phyloP scores from a whole-genome alignment of 2,329 filamentous ascomycete genomes.

The Aspergillus puulaauensis region DNA sequence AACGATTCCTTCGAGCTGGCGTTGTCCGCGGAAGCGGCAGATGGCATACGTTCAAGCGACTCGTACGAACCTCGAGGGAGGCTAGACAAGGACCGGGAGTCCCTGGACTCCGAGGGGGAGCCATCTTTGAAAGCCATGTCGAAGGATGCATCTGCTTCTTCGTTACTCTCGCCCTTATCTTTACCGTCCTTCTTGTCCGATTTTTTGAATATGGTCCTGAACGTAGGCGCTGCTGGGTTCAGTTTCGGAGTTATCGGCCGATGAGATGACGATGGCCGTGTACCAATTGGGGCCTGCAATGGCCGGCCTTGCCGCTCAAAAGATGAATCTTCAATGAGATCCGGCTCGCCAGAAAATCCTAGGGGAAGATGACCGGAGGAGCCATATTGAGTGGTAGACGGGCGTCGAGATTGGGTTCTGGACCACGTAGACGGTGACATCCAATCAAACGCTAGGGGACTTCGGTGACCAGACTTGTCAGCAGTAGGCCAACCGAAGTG shows the following conservation, averaged over 20 bases:
- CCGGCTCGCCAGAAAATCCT: slow-evolving; percentile 52
- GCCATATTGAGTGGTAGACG: slow-evolving; percentile 74
- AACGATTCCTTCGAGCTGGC: slow-evolving; percentile 48
- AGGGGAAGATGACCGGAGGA: slow-evolving; percentile 65
- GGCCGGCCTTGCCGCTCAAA: slow-evolving; percentile 51
- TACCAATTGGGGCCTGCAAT: slow-evolving; percentile 72
- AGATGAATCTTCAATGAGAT: slow-evolving; percentile 46
- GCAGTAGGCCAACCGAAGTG: slow-evolving; percentile 67
- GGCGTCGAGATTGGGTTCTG: slow-evolving; percentile 73
- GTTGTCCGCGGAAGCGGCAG: slow-evolving; percentile 42
- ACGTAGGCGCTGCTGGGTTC: slow-evolving; percentile 87
- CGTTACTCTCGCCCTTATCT: slow-evolving; percentile 39
- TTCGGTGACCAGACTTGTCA: slow-evolving; percentile 55
- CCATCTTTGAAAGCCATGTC: slow-evolving; percentile 36
- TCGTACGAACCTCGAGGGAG: slow-evolving; percentile 49
- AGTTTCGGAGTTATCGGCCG: slow-evolving; percentile 60
- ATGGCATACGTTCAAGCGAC: slow-evolving; percentile 48
- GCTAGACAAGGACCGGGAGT: slow-evolving; percentile 45
- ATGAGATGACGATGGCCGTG: slow-evolving; percentile 63
- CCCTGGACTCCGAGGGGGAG: slow-evolving; percentile 46
- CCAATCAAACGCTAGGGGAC: slow-evolving; percentile 56
- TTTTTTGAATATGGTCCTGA: slow-evolving; percentile 67
- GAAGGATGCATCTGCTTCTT: slow-evolving; percentile 30
- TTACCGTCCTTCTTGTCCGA: slow-evolving; percentile 43
- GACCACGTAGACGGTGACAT: slow-evolving; percentile 63